These are phyloP conservation scores for Corylus americana DNA, from an alignment of 306 rosid species.

Conservation along the genomic window DNA sequence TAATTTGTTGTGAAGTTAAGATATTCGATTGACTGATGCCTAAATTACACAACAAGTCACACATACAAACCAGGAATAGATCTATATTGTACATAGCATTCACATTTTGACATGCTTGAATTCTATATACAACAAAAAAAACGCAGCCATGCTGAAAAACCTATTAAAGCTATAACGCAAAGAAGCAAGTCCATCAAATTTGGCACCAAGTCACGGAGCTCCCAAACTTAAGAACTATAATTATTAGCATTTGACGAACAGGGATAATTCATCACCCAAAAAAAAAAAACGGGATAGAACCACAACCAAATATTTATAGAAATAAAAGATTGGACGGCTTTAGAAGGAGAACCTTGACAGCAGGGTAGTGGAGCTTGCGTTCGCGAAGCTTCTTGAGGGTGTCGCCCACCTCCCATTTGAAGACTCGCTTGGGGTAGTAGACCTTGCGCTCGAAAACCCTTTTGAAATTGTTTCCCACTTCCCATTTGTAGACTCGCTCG, in stretches of 20 bases:
- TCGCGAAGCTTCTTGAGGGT: conserved; percentile 83
- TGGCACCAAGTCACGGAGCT: background rate
- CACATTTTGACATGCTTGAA: conserved; percentile 2
- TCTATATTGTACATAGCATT: background rate
- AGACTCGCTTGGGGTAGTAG: conserved; percentile 71
- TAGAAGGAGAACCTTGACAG: conserved; percentile 64
- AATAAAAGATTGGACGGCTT: background rate
- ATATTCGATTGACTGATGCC: background rate
- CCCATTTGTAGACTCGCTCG: conserved; percentile 93
- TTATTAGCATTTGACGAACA: background rate
- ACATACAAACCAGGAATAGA: background rate
- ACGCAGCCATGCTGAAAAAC: background rate
- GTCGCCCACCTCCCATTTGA: conserved; percentile 96
- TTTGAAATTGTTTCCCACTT: conserved; percentile 76
- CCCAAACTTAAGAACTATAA: background rate
- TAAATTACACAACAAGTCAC: background rate
- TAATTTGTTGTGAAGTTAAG: background rate
- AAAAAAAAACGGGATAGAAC: no score
- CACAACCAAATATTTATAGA: no score
- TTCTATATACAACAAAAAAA: conserved; percentile 1
- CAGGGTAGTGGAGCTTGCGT: conserved; percentile 69
- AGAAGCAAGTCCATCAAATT: background rate
- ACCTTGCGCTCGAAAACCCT: conserved; percentile 81
- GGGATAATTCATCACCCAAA: no score
- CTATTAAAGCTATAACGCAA: background rate